Conservation (phyloP, 257 asterid genomes). For the Verbena officinalis region DNA sequence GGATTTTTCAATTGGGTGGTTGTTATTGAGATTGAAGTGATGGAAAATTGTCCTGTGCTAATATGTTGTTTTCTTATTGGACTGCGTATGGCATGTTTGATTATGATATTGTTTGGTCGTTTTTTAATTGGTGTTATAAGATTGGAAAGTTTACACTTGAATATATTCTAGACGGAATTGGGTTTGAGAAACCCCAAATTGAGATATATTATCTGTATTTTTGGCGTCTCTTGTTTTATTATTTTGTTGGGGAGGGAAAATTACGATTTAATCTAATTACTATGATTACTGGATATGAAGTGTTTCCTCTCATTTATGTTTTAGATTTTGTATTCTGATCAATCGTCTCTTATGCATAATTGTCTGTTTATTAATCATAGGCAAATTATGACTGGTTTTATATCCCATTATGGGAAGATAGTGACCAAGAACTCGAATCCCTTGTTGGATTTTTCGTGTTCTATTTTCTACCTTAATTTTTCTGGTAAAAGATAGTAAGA, state of each 20-base stretch:
- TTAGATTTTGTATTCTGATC: neutral
- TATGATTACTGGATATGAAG: neutral
- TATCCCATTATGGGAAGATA: neutral
- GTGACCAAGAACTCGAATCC: neutral
- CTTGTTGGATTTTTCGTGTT: neutral
- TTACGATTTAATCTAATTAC: neutral
- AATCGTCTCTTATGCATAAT: neutral
- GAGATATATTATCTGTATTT: neutral
- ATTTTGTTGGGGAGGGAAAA: conserved; percentile 1
- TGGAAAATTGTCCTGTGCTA: neutral
- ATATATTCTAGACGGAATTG: too few species aligned
- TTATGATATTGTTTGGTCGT: neutral
- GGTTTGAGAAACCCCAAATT: neutral
- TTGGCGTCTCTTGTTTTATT: conserved; percentile 6
- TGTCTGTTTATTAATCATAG: neutral
- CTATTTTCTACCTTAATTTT: neutral
- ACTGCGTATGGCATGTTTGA: neutral
- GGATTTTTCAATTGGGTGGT: neutral
- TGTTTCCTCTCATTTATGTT: neutral
- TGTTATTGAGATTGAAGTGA: neutral
- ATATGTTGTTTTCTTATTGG: neutral
- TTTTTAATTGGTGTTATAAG: neutral
- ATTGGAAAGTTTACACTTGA: neutral
- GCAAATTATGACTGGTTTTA: neutral
- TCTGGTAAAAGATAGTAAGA: too few species aligned